A percentile compares a stretch with the other conserved stretches of the same genome.
Evolutionary conservation across 176 grass and related monocot species (phyloP).

Genomic region (Saccharum spontaneum): DNA sequence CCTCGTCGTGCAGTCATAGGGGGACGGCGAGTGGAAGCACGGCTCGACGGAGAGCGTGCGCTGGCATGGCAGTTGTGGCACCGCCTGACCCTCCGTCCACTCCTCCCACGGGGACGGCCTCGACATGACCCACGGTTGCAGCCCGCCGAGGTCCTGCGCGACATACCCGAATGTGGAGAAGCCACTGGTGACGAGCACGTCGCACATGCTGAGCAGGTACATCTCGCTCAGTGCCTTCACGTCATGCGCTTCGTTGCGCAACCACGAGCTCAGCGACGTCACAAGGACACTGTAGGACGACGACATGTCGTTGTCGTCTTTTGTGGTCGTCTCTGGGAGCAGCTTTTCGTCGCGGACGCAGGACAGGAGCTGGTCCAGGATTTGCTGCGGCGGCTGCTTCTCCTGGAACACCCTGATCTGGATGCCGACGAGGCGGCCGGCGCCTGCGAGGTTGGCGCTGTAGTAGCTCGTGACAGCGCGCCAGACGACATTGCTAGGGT

Average conservation of each 20-base stretch:
- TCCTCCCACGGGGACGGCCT: neutral
- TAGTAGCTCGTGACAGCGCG: conserved; percentile 41
- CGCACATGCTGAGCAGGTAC: conserved; percentile 36
- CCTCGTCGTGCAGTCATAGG: conserved; percentile 44
- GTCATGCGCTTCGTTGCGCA: conserved; percentile 7
- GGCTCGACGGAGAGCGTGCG: conserved; percentile 41
- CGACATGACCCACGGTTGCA: conserved; percentile 49
- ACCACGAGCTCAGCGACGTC: conserved; percentile 27
- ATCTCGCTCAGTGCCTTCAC: conserved; percentile 38
- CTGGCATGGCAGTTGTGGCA: conserved; percentile 20
- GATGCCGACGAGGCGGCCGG: conserved; percentile 38
- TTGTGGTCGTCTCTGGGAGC: neutral
- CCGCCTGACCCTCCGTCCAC: neutral
- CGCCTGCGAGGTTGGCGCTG: conserved; percentile 21
- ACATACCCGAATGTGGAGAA: conserved; percentile 46
- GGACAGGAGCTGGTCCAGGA: conserved; percentile 39
- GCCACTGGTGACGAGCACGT: conserved; percentile 31
- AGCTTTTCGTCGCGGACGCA: conserved; percentile 41
- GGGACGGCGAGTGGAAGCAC: conserved; percentile 59
- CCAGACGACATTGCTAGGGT: conserved; percentile 67
- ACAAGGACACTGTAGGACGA: conserved; percentile 11
- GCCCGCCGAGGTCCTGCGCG: conserved; percentile 37
- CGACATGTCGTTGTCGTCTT: neutral
- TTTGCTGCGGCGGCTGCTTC: neutral
- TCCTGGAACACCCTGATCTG: conserved; percentile 35